Conservation (phyloP, 352 stramenopile species). For the Pythium guiyangense region DNA sequence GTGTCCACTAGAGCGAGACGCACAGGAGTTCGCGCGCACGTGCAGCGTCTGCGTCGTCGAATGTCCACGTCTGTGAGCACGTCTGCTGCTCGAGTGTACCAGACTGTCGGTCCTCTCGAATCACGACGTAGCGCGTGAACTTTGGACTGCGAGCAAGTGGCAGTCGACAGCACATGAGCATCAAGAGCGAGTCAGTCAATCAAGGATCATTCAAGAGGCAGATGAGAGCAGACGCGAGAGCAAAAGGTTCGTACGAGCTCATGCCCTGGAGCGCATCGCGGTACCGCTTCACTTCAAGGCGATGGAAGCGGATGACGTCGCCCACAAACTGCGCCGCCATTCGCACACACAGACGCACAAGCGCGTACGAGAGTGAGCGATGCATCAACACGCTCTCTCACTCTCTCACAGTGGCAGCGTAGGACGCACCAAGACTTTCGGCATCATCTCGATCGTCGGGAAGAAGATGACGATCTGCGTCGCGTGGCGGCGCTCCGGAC, state of each 20-base stretch:
- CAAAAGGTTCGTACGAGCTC: constrained; percentile 26
- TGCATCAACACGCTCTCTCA: too few relatives aligned
- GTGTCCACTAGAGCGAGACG: constrained; percentile 10
- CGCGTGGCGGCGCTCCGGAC: constrained; percentile 38
- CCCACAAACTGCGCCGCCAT: constrained; percentile 47
- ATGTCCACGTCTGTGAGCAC: constrained; percentile 56
- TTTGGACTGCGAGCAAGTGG: neutral
- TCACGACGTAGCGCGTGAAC: constrained; percentile 48
- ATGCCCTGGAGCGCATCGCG: constrained; percentile 53
- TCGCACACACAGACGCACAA: neutral
- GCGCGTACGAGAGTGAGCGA: neutral
- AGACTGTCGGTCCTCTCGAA: constrained; percentile 25
- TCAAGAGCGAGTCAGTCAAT: too few relatives aligned
- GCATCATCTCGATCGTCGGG: constrained; percentile 49
- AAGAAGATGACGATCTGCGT: constrained; percentile 70
- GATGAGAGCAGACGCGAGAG: neutral
- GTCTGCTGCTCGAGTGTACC: constrained; percentile 38
- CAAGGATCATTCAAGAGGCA: too few relatives aligned
- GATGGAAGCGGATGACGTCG: constrained; percentile 79
- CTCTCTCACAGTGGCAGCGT: neutral
- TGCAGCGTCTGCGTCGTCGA: constrained; percentile 44
- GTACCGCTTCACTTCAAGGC: constrained; percentile 62
- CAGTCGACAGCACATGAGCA: neutral
- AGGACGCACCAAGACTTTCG: constrained; percentile 43
- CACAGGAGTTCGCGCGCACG: constrained; percentile 39